phyloP scores from a whole-genome alignment of 2,329 filamentous ascomycete genomes.

The Coniella vitis region DNA sequence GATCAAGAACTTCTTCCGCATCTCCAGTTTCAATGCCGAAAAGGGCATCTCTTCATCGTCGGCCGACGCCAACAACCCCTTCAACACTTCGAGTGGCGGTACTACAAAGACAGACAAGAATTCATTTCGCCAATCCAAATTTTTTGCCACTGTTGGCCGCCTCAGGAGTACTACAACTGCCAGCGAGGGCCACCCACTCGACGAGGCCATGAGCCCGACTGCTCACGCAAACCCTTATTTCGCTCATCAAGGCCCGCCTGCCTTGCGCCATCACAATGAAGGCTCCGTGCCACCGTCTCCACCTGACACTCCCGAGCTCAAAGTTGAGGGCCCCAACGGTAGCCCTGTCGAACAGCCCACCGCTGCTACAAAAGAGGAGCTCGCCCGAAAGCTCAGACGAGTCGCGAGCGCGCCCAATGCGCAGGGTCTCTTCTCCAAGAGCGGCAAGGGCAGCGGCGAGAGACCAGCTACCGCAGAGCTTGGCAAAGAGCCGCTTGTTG shows the following conservation, averaged over 20 bases:
- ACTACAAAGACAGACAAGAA: constrained; percentile 54
- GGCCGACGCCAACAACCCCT: constrained; percentile 11
- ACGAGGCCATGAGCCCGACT: constrained; percentile 84
- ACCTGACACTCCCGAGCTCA: constrained; percentile 78
- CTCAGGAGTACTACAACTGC: constrained; percentile 86
- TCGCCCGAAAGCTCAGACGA: constrained; percentile 84
- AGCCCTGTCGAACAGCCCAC: constrained; percentile 61
- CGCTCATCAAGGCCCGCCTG: constrained; percentile 88
- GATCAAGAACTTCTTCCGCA: constrained; percentile 65
- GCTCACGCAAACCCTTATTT: constrained; percentile 97
- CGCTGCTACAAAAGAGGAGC: constrained; percentile 81
- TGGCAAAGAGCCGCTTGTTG: constrained; percentile 69
- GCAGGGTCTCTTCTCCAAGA: constrained; percentile 74
- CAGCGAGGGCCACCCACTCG: constrained; percentile 85
- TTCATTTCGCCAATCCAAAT: constrained; percentile 75
- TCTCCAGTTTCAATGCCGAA: constrained; percentile 42
- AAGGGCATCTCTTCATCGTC: constrained; percentile 14
- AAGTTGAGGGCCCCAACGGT: constrained; percentile 62
- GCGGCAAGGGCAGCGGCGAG: constrained; percentile 49
- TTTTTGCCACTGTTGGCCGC: constrained; percentile 80
- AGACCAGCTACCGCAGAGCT: constrained; percentile 81
- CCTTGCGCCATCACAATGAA: constrained; percentile 89
- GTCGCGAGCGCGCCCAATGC: constrained; percentile 97
- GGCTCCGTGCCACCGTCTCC: constrained; percentile 88
- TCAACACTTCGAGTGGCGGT: constrained; percentile 18